A percentile compares a stretch with the other conserved stretches of the same genome.
These are phyloP conservation scores for Malus asiatica DNA, from an alignment of 306 rosid species.

Conservation along the genomic window DNA sequence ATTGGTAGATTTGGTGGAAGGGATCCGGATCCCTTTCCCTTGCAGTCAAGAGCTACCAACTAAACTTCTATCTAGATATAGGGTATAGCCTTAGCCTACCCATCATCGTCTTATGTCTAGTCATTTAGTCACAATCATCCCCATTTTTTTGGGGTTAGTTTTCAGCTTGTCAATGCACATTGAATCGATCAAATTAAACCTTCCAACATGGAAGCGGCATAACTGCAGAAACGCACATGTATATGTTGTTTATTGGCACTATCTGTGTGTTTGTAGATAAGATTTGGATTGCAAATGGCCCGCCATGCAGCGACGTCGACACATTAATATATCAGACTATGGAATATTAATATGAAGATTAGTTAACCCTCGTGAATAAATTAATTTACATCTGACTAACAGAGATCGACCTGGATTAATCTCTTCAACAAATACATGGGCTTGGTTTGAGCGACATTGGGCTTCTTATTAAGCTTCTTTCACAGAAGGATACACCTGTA, in stretches of 20 bases:
- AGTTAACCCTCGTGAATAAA: neutral
- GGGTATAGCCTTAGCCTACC: neutral
- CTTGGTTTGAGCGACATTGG: neutral
- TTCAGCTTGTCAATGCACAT: neutral
- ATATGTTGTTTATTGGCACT: neutral
- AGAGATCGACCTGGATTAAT: too few species aligned
- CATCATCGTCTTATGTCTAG: neutral
- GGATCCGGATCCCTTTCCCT: too few species aligned
- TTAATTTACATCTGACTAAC: too few species aligned
- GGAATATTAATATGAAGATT: neutral
- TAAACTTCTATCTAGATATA: neutral
- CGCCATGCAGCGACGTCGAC: neutral
- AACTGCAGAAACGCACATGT: slow-evolving; percentile 1
- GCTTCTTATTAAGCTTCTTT: neutral
- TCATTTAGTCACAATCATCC: neutral
- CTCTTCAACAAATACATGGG: neutral
- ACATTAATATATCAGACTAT: neutral
- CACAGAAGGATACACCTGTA: neutral
- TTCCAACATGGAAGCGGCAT: neutral
- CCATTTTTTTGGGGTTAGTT: neutral
- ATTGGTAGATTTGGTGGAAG: too few species aligned
- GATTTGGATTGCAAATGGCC: neutral
- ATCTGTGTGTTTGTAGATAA: neutral
- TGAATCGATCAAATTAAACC: neutral
- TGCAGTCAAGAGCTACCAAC: neutral